Conservation (phyloP, 306 rosid genomes). For the Erythrophleum fordii region DNA sequence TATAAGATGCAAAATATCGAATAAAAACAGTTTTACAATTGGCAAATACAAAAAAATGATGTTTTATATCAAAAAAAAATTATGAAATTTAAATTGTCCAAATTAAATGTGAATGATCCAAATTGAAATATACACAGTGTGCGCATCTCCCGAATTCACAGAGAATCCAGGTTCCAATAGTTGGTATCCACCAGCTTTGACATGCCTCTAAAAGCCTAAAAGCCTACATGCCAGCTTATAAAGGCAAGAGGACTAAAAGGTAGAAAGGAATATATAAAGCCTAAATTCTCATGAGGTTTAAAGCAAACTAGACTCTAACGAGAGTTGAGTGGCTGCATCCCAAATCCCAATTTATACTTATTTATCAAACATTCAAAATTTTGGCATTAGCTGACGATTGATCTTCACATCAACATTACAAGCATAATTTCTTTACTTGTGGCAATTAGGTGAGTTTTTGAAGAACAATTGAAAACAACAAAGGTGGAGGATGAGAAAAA, state of each 20-base stretch:
- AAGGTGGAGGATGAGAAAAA: background rate
- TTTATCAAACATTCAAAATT: background rate
- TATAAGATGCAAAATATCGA: no score
- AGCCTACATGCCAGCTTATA: constrained; percentile 2
- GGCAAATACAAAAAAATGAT: no score
- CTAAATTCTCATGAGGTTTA: background rate
- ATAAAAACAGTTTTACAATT: no score
- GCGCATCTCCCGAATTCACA: no score
- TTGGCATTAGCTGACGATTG: constrained; percentile 1
- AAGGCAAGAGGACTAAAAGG: background rate
- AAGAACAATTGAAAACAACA: background rate
- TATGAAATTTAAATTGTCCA: no score
- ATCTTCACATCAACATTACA: constrained; percentile 13
- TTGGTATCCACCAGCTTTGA: background rate
- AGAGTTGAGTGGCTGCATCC: background rate
- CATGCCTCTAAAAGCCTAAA: constrained; percentile 7
- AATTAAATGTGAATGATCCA: no score
- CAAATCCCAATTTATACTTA: background rate
- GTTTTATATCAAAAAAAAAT: no score
- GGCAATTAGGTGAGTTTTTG: background rate
- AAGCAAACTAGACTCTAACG: background rate
- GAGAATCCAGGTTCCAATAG: no score
- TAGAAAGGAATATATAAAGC: background rate
- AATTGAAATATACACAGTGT: no score
- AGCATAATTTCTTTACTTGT: background rate